Evolutionary conservation across 495 filamentous ascomycete genomes (phyloP).

Genomic region (Friedmanniomyces endolithicus): DNA sequence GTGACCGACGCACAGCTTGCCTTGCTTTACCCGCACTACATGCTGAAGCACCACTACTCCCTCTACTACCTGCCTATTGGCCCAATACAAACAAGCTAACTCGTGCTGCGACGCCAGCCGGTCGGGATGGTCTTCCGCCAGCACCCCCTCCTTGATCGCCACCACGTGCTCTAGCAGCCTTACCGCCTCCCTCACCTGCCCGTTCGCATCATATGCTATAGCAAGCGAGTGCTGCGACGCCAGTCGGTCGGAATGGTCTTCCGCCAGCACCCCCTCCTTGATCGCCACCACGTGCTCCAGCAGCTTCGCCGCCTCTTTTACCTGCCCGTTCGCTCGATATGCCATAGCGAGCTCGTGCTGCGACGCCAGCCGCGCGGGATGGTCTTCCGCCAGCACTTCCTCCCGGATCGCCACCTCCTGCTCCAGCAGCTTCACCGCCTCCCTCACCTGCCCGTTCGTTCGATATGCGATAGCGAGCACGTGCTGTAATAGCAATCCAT

Average conservation of each 20-base stretch:
- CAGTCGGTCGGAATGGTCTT: conserved; percentile 25
- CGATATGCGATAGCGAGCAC: no score
- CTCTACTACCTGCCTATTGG: not conserved
- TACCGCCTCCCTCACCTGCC: no score
- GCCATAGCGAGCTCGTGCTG: conserved; percentile 24
- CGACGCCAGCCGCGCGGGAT: conserved; percentile 9
- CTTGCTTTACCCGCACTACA: conserved; percentile 5
- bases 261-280: conserved; percentile 11
- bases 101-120: conserved; percentile 21
- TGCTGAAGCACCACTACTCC: conserved; percentile 14
- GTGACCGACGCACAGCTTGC: no score
- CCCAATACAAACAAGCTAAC: not conserved
- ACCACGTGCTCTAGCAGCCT: no score
- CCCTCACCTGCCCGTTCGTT: no score
- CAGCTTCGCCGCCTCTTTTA: conserved; percentile 2
- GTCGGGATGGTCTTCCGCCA: no score
- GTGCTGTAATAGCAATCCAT: conserved; percentile 14
- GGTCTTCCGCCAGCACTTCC: no score
- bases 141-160: no score
- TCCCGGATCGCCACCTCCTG: no score
- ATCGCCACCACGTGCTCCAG: conserved; percentile 5
- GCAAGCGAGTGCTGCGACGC: not conserved
- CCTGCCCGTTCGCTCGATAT: conserved; percentile 7
- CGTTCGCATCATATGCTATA: no score
- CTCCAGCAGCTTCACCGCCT: no score